phyloP scores from a whole-genome alignment of 192 early-diverging fungal species.

The Coemansia sp. region DNA sequence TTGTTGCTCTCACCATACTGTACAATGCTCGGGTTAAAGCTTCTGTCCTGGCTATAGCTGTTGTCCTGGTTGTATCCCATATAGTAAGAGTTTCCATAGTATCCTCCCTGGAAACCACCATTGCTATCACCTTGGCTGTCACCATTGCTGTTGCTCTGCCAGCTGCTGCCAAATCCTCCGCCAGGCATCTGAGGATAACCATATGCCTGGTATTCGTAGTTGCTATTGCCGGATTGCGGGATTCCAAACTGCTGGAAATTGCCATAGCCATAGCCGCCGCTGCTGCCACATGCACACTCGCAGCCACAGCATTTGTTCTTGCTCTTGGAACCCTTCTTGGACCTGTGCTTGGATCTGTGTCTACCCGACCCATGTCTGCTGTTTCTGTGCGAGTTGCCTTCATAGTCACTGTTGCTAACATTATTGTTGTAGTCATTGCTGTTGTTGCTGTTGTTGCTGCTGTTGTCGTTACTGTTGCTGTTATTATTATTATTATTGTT shows the following conservation, averaged over 20 bases:
- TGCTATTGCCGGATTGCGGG: neutral
- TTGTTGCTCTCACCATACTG: neutral
- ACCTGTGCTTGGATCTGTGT: neutral
- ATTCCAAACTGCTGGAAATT: slow-evolving; percentile 4
- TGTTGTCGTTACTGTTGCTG: neutral
- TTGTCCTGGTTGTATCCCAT: neutral
- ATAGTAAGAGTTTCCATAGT: neutral
- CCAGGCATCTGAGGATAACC: neutral
- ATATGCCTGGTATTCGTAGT: neutral
- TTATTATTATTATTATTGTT: neutral
- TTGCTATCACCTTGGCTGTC: neutral
- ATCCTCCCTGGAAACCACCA: neutral
- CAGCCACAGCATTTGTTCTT: slow-evolving; percentile 2
- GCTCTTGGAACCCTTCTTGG: slow-evolving; percentile 4
- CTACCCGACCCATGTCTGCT: neutral
- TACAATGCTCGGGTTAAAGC: neutral
- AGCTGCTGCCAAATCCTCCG: neutral
- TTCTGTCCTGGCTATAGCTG: neutral
- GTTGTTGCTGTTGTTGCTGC: neutral
- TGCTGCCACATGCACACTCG: slow-evolving; percentile 2
- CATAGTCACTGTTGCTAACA: neutral
- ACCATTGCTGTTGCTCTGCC: neutral
- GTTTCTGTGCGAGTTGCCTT: neutral
- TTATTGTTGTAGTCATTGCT: neutral
- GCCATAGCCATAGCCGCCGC: neutral